Base-by-base conservation (phyloP, 2,329 filamentous ascomycete species). In the Verticillium alfalfae region DNA sequence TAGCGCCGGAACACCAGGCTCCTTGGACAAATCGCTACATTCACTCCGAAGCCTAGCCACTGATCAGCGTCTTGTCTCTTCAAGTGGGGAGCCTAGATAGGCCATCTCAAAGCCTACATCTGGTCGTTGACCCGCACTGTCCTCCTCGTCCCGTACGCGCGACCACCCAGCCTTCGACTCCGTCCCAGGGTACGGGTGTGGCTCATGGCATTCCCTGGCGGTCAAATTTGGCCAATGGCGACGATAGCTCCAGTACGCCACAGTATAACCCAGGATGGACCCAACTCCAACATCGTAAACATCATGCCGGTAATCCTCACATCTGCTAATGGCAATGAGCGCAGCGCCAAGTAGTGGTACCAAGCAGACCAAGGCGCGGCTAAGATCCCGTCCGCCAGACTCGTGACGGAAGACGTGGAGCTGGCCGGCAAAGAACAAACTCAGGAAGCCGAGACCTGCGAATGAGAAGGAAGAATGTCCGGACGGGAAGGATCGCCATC, bases 401-500 rank as follows among this genome's bases (percentile, higher is more conserved):
- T 71, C 69, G 59, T 79, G 75, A 37, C 78, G 77, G 62, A 84
- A 88, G 54, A 89, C 79, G 64, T 83, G 81, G 57, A 88, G 75
- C 71, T 90, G 87, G 3, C 89, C 89, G 1, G 88, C 86, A 34
- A 92, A 77, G 71, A 90, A 92, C 34, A 91, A 76, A 26, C 86
- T 83, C 18, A 93, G 76, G 70, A 91, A 95, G 2, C 91, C 91
- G 10, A 96, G 79, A 0, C 92, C 92, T 3, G 87, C 85, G 71
- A 95, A 96, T 1, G 90, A 83, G 71, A 93, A 93, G 63, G 88
- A 91, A 13, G 85, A 88, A 73, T 96, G 92, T 1, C 92, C 92
- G 1, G 87, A 90, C 1, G 92, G 92, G 68, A 95, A 96, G 26
- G 88, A 91, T 52, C 92, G 86, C 88, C 91, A 94, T 16, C 91